A percentile compares a stretch with the other conserved stretches of the same genome.
phyloP scores from a whole-genome alignment of 2,329 filamentous ascomycete species.

The Aspergillus calidoustus region DNA sequence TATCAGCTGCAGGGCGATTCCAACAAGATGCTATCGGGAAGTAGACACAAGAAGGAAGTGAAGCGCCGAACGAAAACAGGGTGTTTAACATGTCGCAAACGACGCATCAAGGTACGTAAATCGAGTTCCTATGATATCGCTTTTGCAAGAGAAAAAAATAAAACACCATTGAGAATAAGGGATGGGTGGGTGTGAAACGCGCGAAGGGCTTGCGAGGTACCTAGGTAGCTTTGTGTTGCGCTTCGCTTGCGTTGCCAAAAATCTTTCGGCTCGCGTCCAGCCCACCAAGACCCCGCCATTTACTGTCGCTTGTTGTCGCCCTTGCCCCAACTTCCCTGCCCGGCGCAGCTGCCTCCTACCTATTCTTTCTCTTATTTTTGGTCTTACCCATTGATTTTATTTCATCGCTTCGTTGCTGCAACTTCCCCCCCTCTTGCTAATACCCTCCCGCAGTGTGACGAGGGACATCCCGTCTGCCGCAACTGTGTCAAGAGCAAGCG shows the following conservation, averaged over 20 bases:
- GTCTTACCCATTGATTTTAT: constrained; percentile 16
- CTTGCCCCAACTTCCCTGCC: constrained; percentile 20
- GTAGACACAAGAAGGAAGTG: constrained; percentile 72
- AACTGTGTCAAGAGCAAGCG: constrained; percentile 72
- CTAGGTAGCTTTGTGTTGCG: constrained; percentile 22
- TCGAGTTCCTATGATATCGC: background rate
- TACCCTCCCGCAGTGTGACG: constrained; percentile 76
- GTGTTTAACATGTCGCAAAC: constrained; percentile 68
- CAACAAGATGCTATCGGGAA: constrained; percentile 63
- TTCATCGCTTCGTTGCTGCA: constrained; percentile 23
- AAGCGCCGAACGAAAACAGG: constrained; percentile 76
- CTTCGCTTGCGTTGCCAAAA: constrained; percentile 30
- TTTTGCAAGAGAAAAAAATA: constrained; percentile 2
- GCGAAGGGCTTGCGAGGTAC: constrained; percentile 15
- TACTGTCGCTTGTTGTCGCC: constrained; percentile 31
- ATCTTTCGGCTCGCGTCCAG: constrained; percentile 24
- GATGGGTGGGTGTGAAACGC: constrained; percentile 11
- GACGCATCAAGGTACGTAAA: constrained; percentile 71
- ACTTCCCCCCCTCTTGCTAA: constrained; percentile 20
- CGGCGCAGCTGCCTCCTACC: constrained; percentile 9
- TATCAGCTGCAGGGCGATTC: constrained; percentile 55
- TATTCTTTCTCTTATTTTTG: constrained; percentile 19
- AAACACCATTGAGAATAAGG: background rate
- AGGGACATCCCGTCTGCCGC: constrained; percentile 85
- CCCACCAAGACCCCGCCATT: constrained; percentile 30